Conservation (phyloP, 2,329 filamentous ascomycete genomes). For the Colletotrichum sp. region DNA sequence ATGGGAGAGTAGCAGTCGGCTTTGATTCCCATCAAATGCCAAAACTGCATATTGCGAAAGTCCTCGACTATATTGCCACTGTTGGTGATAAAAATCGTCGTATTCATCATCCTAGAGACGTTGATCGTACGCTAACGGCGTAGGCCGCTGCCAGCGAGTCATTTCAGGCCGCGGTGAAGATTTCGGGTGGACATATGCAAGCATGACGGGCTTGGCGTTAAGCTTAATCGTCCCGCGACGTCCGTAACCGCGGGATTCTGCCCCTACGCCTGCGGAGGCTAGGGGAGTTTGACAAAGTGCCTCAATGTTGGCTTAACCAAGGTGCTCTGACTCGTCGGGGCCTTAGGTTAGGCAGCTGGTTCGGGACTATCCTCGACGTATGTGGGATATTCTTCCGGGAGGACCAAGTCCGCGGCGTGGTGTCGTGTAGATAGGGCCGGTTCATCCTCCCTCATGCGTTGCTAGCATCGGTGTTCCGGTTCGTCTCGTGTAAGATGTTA, state of each 20-base stretch:
- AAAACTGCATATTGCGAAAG: not conserved
- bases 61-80: accelerated
- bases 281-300: not conserved
- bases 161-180: not conserved
- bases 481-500: not conserved
- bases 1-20: too few species aligned
- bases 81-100: accelerated
- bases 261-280: not conserved
- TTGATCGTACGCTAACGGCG: not conserved
- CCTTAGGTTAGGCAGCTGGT: not conserved
- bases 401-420: not conserved
- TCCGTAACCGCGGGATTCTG: not conserved
- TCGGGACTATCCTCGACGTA: not conserved
- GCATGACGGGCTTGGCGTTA: not conserved
- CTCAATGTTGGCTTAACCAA: accelerated
- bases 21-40: accelerated
- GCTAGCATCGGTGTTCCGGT: not conserved
- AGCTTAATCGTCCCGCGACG: not conserved
- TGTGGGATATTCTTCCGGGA: not conserved
- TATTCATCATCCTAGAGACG: not conserved
- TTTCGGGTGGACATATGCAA: not conserved
- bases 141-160: not conserved
- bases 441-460: not conserved
- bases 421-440: not conserved
- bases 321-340: not conserved